phyloP scores from a whole-genome alignment of 2,329 filamentous ascomycete genomes.

The Albophoma yamanashiensis region DNA sequence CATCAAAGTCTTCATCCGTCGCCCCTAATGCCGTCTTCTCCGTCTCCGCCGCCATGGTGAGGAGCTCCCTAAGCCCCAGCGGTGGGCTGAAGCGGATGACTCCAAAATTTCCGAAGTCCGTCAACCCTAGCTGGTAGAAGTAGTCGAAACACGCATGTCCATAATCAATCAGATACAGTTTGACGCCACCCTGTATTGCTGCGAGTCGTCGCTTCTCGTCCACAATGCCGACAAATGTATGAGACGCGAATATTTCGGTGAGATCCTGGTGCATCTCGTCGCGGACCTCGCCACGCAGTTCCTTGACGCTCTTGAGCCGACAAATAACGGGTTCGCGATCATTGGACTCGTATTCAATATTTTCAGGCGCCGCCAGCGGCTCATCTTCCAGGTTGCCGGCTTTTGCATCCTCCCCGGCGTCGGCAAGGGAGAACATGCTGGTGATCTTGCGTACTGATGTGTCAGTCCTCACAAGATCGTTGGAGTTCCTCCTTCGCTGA shows the following conservation, averaged over 20 bases:
- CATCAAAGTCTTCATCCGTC: conserved; percentile 49
- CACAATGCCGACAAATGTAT: conserved; percentile 89
- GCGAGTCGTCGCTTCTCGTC: conserved; percentile 78
- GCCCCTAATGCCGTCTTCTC: conserved; percentile 42
- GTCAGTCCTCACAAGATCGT: conserved; percentile 85
- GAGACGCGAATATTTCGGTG: conserved; percentile 75
- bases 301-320: conserved; percentile 73
- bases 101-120: conserved; percentile 94
- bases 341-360: conserved; percentile 59
- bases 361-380: conserved; percentile 28
- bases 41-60: conserved; percentile 61
- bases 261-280: conserved; percentile 74
- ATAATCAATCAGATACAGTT: conserved; percentile 88
- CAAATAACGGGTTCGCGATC: conserved; percentile 61
- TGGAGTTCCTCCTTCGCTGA: conserved; percentile 37
- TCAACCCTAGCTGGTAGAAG: conserved; percentile 91
- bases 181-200: conserved; percentile 89
- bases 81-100: conserved; percentile 69
- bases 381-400: conserved; percentile 18
- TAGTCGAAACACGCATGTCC: conserved; percentile 78
- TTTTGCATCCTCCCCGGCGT: conserved; percentile 14
- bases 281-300: conserved; percentile 70
- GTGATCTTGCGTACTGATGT: conserved; percentile 87
- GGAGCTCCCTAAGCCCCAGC: conserved; percentile 57
- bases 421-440: conserved; percentile 68